These are phyloP conservation scores for Lactarius deliciosus DNA, from an alignment of 768 basidiomycete genomes.

Conservation along the genomic window DNA sequence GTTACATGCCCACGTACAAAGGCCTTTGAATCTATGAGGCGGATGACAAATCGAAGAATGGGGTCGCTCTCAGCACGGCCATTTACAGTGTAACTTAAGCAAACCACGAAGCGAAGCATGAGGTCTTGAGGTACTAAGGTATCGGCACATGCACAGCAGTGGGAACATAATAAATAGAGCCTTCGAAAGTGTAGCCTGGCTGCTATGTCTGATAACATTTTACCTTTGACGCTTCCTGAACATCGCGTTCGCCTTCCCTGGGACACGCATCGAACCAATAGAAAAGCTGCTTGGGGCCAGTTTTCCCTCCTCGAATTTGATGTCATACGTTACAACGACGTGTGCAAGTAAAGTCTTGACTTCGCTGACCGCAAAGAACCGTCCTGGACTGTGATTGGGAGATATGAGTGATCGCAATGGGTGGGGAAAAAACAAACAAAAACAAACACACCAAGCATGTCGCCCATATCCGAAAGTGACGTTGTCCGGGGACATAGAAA, in stretches of 20 bases:
- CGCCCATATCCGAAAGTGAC: slow-evolving; percentile 36
- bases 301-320: slow-evolving; percentile 30
- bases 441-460: slow-evolving; percentile 33
- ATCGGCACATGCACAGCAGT: no score
- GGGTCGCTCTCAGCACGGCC: no score
- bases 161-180: no score
- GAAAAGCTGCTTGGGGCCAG: slow-evolving; percentile 1
- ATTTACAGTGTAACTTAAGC: no score
- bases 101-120: no score
- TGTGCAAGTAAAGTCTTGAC: slow-evolving; percentile 33
- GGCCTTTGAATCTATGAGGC: no score
- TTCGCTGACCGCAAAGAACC: slow-evolving; percentile 33
- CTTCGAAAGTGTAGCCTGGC: no score
- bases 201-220: background rate
- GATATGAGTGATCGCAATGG: background rate
- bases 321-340: slow-evolving; percentile 32
- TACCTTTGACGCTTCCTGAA: slow-evolving; percentile 30
- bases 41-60: no score
- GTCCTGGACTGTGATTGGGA: slow-evolving; percentile 31
- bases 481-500: slow-evolving; percentile 34
- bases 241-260: slow-evolving; percentile 25
- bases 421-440: background rate
- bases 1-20: no score
- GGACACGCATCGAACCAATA: slow-evolving; percentile 16
- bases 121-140: no score